A percentile compares a stretch with the other conserved stretches of the same genome.
These are phyloP conservation scores for Glarea lozoyensis DNA, from an alignment of 495 filamentous ascomycete species.

Conservation along the genomic window DNA sequence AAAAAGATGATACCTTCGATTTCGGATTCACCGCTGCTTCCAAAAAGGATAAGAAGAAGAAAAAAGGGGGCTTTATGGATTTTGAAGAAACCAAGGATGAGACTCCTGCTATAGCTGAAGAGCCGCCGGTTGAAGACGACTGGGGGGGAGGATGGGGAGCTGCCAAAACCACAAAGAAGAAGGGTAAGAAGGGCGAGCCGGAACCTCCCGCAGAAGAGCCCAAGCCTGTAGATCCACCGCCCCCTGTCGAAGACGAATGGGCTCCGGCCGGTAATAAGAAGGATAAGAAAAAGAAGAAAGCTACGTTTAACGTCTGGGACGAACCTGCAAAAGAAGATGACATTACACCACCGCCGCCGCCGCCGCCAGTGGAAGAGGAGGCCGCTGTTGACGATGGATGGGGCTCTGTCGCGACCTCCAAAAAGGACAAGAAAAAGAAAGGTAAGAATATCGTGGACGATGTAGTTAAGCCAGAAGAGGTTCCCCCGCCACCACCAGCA, in stretches of 20 bases:
- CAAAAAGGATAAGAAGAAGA: constrained; percentile 30
- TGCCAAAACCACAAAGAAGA: constrained; percentile 13
- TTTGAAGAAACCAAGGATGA: constrained; percentile 20
- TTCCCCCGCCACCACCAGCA: constrained; percentile 24
- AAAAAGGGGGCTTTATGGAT: constrained; percentile 25
- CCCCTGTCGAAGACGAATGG: constrained; percentile 8
- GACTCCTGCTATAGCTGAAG: constrained; percentile 4
- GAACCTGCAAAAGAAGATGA: constrained; percentile 21
- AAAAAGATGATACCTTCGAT: constrained; percentile 24
- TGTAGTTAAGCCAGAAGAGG: constrained; percentile 21
- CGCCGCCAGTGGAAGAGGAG: constrained; percentile 28
- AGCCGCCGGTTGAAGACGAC: constrained; percentile 6
- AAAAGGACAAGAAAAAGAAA: constrained; percentile 28
- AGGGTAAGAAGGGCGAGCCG: constrained; percentile 11
- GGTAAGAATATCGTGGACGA: constrained; percentile 19
- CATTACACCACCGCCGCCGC: constrained; percentile 13
- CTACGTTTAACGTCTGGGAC: constrained; percentile 17
- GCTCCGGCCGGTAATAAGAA: constrained; percentile 21
- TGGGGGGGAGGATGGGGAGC: constrained; percentile 15
- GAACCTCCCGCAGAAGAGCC: constrained; percentile 9
- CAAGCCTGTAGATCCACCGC: constrained; percentile 10
- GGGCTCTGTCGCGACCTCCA: constrained; percentile 22
- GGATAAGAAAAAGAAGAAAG: constrained; percentile 28
- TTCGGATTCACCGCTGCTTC: constrained; percentile 24
- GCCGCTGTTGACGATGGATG: constrained; percentile 28